Evolutionary conservation across 768 basidiomycete genomes (phyloP), one percentile per base, ranked within the genome.

Genomic region (Scleroderma bovista): DNA sequence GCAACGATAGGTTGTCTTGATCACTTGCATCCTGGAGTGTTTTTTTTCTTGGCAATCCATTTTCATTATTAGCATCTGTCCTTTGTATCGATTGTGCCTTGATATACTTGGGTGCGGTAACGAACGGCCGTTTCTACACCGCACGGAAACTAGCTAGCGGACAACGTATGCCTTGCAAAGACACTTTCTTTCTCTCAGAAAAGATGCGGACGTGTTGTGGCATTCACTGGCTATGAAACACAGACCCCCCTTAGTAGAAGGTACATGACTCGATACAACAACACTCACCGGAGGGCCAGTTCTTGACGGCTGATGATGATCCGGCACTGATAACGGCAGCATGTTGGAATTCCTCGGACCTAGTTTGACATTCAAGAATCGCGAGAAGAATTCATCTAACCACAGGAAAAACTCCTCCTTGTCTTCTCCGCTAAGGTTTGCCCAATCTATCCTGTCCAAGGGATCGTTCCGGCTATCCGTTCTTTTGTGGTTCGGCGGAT

Each of bases 371-470:
- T 63, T 57, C 19, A 73, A 63, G 44, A 69, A 70, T 31, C 74
- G 72, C 15, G 78, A 74, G 58, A 91, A 91, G 67, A 83, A 90
- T 58, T 89, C 88, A 61, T 91, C 88, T 19, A 91, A 71, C 87
- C 88, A 90, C 51, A 67, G 66, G 64, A 90, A 91, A 60, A 91
- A 86, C 22, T 71, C 78, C 26, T 78, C 69, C 60, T 88, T 90
- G 59, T 91, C 86, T 60, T 83, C 75, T 19, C 62, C 59, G 2
- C 80, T 77, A 42, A 91, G 71, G 62, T 86, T 81, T 6, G 73
- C 64, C 88, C 88, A 91, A 60, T 88, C 81, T 26, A 90, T 78
- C 36, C 51, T 58, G 15, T 56, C 36, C 36, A 26, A 11, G 29
- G 11, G 33, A 12, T 53, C 53, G 8, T n/a, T 8, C 8, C 43